Evolutionary conservation across 768 basidiomycete genomes (phyloP), one percentile per base, ranked within the genome.

Genomic region (Rhodotorula taiwanensis): DNA sequence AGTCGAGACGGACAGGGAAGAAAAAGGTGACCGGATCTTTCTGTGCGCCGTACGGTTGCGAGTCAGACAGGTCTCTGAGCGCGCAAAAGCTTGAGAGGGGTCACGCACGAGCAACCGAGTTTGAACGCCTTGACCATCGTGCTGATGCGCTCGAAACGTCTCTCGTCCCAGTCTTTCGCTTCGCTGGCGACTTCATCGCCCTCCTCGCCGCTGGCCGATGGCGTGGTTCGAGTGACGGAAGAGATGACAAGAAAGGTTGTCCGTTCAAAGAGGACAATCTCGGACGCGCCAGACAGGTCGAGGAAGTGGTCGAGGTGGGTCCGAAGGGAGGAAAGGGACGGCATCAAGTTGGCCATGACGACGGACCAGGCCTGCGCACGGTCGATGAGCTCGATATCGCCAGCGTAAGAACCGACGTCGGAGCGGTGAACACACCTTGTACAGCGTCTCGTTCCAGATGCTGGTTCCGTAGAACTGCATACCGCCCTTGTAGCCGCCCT

Each of bases 171-270:
- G 18, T 74, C 74, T 1, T 52, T 42, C 20, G 51, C 78, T 53
- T 78, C 78, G 42, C 77, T 58, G 49, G 77, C 74, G 30, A 74
- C 70, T 51, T 76, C 75, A 56, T 76, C 68, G 25, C 74, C 74
- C 8, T 57, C 47, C 30, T 54, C 34, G 52, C 65, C 59, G 20
- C 50, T 50, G 9, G 58, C 53, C 15, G 21, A 36, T 20, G 13
- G n/a, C n/a, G n/a, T n/a, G n/a, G n/a, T n/a, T n/a, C 51, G 60
- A 13, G 65, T 72, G 52, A 64, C 72, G n/a, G 56, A 59, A 9
- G 94, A 91, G 67, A 99, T 92, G 70, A 99, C 93, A 57, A 99
- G 86, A 79, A 98, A 98, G 36, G 95, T 98, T 14, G 92, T 93
- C 55, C 89, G 86, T 74, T 99, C 95, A 72, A 99, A 98, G 44